phyloP scores from a whole-genome alignment of 176 grass and related monocot genomes.

The sorghum (Sorghum bicolor) region DNA sequence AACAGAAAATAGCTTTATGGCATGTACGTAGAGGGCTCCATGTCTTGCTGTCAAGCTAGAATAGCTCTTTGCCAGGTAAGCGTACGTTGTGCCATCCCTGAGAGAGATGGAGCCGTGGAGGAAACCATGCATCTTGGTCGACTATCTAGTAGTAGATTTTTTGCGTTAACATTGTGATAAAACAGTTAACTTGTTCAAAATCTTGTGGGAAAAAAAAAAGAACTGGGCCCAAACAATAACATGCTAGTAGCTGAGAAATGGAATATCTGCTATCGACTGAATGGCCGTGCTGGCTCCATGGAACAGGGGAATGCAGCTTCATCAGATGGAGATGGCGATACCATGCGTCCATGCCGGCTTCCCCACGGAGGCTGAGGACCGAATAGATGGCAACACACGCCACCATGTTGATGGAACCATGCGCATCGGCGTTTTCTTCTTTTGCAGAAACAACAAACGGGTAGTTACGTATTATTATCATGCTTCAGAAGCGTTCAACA shows the following conservation, averaged over 20 bases:
- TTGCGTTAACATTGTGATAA: not conserved
- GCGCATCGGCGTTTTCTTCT: not conserved
- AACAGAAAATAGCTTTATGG: conserved; percentile 30
- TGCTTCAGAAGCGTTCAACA: not conserved
- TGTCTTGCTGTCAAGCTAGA: conserved; percentile 12
- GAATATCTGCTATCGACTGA: not conserved
- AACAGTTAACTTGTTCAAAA: not conserved
- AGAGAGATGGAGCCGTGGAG: not conserved
- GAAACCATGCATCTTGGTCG: not conserved
- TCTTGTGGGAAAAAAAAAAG: not conserved
- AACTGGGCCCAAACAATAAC: not conserved
- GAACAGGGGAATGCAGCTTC: not conserved
- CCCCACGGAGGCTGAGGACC: not conserved
- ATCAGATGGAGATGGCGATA: not conserved
- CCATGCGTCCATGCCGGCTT: not conserved
- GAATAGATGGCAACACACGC: not conserved
- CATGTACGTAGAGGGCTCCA: not conserved
- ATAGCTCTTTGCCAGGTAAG: conserved; percentile 13
- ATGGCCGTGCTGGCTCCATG: not conserved
- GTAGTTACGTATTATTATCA: not conserved
- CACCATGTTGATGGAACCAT: not conserved
- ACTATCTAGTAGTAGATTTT: not conserved
- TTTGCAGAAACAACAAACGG: not conserved
- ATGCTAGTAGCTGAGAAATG: not conserved
- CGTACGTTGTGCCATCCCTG: not conserved